A percentile compares a stretch with the other conserved stretches of the same genome.
Conservation (phyloP, 495 filamentous ascomycete genomes). For the Apodospora peruviana region DNA sequence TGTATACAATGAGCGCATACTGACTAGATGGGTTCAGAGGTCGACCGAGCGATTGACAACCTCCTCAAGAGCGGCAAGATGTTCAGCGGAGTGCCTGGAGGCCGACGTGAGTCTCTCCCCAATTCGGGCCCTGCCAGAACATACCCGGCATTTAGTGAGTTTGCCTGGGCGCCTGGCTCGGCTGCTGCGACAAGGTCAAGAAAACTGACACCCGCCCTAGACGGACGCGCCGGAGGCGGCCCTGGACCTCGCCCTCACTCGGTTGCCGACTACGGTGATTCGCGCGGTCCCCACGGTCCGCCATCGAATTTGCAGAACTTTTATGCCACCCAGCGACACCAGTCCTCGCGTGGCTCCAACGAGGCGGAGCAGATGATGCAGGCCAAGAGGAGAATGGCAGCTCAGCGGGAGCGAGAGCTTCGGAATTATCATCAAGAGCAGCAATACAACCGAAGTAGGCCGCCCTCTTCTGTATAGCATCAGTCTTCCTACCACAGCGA, state of each 20-base stretch:
- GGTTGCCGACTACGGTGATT: constrained; percentile 68
- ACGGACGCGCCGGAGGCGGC: constrained; percentile 37
- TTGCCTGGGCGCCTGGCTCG: constrained; percentile 25
- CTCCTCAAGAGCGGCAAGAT: constrained; percentile 93
- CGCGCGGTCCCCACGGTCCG: constrained; percentile 66
- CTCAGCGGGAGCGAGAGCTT: constrained; percentile 96
- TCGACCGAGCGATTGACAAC: constrained; percentile 93
- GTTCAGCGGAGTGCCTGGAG: constrained; percentile 56
- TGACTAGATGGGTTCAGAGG: constrained; percentile 54
- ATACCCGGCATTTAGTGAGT: constrained; percentile 52
- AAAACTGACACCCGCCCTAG: constrained; percentile 27
- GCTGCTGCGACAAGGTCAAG: constrained; percentile 12
- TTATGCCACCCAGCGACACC: constrained; percentile 89
- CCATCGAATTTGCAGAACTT: constrained; percentile 84
- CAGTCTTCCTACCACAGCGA: constrained; percentile 49
- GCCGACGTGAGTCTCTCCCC: constrained; percentile 83
- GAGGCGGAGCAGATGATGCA: constrained; percentile 98
- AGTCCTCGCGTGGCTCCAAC: constrained; percentile 72
- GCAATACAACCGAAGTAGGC: constrained; percentile 98
- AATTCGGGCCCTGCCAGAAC: constrained; percentile 54
- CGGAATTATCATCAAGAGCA: constrained; percentile 99
- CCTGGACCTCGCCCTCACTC: constrained; percentile 68
- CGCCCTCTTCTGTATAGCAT: constrained; percentile 56
- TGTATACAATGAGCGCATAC: constrained; percentile 4
- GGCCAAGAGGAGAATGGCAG: constrained; percentile 96